Conservation (phyloP, 129 eudicot species). For the Centaurea solstitialis region DNA sequence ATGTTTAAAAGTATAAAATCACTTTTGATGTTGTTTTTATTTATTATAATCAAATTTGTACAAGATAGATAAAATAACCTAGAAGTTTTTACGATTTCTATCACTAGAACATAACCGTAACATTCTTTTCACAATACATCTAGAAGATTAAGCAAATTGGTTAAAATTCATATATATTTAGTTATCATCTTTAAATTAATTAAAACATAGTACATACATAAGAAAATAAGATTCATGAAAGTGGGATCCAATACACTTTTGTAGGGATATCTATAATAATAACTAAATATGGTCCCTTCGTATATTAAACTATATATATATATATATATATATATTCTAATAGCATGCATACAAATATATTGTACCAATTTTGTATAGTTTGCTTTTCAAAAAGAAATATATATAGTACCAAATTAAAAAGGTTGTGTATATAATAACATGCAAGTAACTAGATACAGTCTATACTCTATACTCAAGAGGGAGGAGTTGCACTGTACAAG, state of each 20-base stretch:
- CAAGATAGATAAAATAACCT: too few relatives aligned
- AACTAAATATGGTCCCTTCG: too few relatives aligned
- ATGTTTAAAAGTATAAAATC: too few relatives aligned
- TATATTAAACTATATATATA: background rate
- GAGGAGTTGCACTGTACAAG: background rate
- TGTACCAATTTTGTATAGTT: too few relatives aligned
- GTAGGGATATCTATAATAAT: background rate
- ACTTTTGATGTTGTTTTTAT: too few relatives aligned
- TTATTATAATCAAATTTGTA: too few relatives aligned
- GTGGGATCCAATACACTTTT: too few relatives aligned
- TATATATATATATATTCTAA: background rate
- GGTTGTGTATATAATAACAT: background rate
- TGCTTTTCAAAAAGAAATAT: too few relatives aligned
- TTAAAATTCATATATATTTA: background rate
- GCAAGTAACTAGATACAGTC: background rate
- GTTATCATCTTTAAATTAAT: background rate
- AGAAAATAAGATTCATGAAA: conserved; percentile 10
- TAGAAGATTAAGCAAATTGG: background rate
- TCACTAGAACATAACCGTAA: too few relatives aligned
- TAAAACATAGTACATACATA: background rate
- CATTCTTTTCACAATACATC: too few relatives aligned
- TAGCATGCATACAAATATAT: background rate
- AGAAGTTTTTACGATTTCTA: too few relatives aligned
- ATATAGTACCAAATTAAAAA: background rate
- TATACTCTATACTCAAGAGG: background rate